phyloP scores from a whole-genome alignment of 176 grass and related monocot genomes.

The Phoenix dactylifera region DNA sequence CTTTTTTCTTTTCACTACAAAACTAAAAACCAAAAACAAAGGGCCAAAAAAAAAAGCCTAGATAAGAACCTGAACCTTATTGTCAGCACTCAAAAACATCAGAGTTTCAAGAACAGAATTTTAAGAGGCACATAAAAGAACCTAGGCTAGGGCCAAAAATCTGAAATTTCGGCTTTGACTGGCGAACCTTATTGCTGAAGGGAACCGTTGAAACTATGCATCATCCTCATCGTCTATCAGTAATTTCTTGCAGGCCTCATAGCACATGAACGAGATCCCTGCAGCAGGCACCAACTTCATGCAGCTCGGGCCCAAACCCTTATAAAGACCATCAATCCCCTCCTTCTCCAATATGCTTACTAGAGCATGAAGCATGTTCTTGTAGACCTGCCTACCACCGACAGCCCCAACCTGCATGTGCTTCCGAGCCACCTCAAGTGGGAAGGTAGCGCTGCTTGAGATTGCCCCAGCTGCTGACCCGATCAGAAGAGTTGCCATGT shows the following conservation, averaged over 20 bases:
- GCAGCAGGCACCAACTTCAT: conserved; percentile 86
- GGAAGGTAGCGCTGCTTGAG: conserved; percentile 76
- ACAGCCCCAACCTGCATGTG: conserved; percentile 85
- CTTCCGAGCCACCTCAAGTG: conserved; percentile 84
- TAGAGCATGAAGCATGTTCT: conserved; percentile 60
- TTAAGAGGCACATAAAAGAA: no score
- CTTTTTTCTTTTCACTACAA: no score
- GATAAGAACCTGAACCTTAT: no score
- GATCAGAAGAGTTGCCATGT: conserved; percentile 47
- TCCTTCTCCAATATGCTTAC: conserved; percentile 62
- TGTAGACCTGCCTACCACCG: conserved; percentile 56
- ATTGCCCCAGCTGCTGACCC: conserved; percentile 65
- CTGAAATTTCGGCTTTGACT: no score
- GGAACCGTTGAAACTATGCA: neutral
- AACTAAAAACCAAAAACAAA: no score
- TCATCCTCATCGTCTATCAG: conserved; percentile 31
- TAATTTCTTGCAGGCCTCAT: conserved; percentile 76
- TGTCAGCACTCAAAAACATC: no score
- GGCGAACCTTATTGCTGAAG: no score
- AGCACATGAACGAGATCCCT: conserved; percentile 92
- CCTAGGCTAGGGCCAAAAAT: no score
- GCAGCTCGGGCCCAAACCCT: conserved; percentile 63
- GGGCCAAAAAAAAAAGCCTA: no score
- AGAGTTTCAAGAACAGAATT: no score
- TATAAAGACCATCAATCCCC: conserved; percentile 54